These are phyloP conservation scores for Oldenlandia corymbosa DNA, from an alignment of 257 asterid genomes.

Conservation along the genomic window DNA sequence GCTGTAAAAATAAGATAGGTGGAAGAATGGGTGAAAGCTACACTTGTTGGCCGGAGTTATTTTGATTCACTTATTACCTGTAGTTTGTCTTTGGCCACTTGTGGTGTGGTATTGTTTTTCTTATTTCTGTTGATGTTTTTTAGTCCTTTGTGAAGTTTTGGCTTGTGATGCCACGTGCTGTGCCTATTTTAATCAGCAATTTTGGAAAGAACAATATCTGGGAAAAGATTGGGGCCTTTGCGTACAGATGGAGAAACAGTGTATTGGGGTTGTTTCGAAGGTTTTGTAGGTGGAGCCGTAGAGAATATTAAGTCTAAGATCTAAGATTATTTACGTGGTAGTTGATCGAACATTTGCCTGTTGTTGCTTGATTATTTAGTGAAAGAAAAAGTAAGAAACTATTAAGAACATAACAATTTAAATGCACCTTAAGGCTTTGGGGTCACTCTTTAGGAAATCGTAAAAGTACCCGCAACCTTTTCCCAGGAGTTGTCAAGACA, in stretches of 20 bases:
- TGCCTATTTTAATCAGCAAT: neutral
- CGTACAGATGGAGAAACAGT: neutral
- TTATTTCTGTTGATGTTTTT: neutral
- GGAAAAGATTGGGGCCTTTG: neutral
- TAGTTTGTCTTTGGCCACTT: neutral
- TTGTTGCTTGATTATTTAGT: too few relatives aligned
- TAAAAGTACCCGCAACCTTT: too few relatives aligned
- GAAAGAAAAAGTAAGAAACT: too few relatives aligned
- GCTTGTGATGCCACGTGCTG: neutral
- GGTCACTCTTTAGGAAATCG: neutral
- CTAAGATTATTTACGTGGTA: too few relatives aligned
- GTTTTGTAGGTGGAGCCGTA: neutral
- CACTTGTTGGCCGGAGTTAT: neutral
- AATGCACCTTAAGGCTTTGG: too few relatives aligned
- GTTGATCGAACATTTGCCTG: too few relatives aligned
- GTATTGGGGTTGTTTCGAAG: neutral
- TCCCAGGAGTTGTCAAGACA: too few relatives aligned
- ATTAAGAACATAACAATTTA: too few relatives aligned
- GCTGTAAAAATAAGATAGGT: too few relatives aligned
- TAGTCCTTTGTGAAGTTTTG: neutral
- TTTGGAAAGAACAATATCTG: neutral
- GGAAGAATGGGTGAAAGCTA: neutral
- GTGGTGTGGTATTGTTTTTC: neutral
- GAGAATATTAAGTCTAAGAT: too few relatives aligned
- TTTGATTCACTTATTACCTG: neutral